Conservation (phyloP, 2,329 filamentous ascomycete species). For the Albifimbria verrucaria region DNA sequence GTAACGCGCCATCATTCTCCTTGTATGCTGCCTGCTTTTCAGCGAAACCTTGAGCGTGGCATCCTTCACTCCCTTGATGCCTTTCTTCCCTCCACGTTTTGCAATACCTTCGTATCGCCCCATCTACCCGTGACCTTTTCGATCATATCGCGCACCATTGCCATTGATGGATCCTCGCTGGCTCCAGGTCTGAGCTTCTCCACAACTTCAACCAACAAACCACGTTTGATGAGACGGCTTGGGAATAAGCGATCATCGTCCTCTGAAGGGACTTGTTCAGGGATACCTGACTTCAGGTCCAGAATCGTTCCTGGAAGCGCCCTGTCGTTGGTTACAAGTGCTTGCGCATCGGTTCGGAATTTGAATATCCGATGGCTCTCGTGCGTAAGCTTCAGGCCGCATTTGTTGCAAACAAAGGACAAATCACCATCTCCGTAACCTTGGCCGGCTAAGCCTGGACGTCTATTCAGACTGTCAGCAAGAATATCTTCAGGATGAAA, state of each 20-base stretch:
- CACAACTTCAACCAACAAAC: slow-evolving; percentile 39
- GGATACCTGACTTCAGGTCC: slow-evolving; percentile 37
- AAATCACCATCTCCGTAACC: slow-evolving; percentile 63
- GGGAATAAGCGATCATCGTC: slow-evolving; percentile 44
- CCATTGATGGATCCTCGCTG: slow-evolving; percentile 39
- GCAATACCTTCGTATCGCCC: slow-evolving; percentile 6
- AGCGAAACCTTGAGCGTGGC: slow-evolving; percentile 16
- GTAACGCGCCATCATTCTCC: slow-evolving; percentile 69
- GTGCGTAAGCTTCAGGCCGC: slow-evolving; percentile 48
- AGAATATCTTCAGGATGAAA: not conserved
- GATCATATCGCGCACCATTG: slow-evolving; percentile 47
- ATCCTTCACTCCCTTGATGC: not conserved
- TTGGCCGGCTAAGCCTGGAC: slow-evolving; percentile 37
- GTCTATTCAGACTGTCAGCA: slow-evolving; percentile 2
- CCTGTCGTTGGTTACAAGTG: slow-evolving; percentile 35
- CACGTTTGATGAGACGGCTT: slow-evolving; percentile 51
- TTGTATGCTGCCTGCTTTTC: not conserved
- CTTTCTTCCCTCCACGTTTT: not conserved
- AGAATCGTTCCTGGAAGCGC: slow-evolving; percentile 62
- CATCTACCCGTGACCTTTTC: slow-evolving; percentile 28
- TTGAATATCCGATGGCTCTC: slow-evolving; percentile 54
- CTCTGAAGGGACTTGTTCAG: not conserved
- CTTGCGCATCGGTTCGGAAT: slow-evolving; percentile 52
- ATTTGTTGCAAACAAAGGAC: slow-evolving; percentile 44
- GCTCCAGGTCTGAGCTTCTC: slow-evolving; percentile 29